Conservation (phyloP, 2,329 filamentous ascomycete genomes). For the Sphaerostilbella broomeana region DNA sequence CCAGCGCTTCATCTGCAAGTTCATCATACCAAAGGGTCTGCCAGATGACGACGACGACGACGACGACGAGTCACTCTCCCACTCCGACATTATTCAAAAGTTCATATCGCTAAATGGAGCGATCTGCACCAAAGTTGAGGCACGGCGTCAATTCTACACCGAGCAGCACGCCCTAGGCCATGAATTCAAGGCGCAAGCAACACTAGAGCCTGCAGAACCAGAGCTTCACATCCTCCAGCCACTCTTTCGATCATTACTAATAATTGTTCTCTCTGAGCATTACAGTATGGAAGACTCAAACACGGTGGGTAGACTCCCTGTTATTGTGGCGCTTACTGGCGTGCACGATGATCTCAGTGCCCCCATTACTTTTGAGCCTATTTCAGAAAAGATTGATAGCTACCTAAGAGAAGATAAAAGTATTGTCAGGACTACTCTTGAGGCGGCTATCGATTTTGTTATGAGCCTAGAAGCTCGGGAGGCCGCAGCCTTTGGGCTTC, state of each 20-base stretch:
- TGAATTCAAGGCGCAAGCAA: background rate
- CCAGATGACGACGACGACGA: conserved; percentile 1
- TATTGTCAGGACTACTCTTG: conserved; percentile 4
- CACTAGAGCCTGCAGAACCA: background rate
- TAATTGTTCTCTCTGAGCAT: background rate
- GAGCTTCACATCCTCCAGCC: conserved; percentile 1
- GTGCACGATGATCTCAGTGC: conserved; percentile 11
- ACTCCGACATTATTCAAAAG: background rate
- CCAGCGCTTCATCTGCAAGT: conserved; percentile 9
- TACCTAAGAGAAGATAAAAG: too few relatives aligned
- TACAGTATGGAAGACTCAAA: background rate
- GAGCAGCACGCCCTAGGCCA: background rate
- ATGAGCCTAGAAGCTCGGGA: conserved; percentile 12
- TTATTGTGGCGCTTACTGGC: conserved; percentile 2
- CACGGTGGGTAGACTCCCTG: background rate
- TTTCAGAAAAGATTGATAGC: background rate
- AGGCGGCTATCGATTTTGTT: conserved; percentile 12
- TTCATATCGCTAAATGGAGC: background rate
- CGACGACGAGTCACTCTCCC: background rate
- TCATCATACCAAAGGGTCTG: background rate
- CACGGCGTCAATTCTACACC: background rate
- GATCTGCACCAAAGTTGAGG: background rate
- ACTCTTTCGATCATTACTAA: background rate
- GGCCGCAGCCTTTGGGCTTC: conserved; percentile 11
- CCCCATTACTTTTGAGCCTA: conserved; percentile 14